Conservation (phyloP, 352 stramenopile species). For the Globisporangium spiculum region DNA sequence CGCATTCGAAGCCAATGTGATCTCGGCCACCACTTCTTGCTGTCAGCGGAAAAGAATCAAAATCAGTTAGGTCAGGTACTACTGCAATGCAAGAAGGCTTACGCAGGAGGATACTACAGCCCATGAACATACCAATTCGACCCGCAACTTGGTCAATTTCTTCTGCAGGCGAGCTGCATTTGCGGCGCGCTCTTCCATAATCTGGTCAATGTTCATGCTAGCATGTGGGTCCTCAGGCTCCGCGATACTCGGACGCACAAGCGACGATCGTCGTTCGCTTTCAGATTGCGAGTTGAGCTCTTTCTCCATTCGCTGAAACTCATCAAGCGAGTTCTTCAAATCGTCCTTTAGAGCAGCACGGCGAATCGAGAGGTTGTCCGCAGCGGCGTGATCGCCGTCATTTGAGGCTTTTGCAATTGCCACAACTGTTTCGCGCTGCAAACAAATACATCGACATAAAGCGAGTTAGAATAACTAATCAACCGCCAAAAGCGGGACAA, state of each 20-base stretch:
- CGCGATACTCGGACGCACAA: conserved; percentile 27
- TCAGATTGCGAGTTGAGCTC: conserved; percentile 38
- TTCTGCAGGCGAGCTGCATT: conserved; percentile 40
- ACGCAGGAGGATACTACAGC: not conserved
- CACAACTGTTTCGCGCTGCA: conserved; percentile 54
- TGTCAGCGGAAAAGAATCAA: conserved; percentile 9
- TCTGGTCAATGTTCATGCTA: conserved; percentile 43
- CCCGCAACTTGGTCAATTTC: conserved; percentile 43
- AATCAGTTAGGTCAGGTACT: not conserved
- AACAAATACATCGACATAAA: not conserved
- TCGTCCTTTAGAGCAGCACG: conserved; percentile 67
- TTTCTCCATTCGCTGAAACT: conserved; percentile 69
- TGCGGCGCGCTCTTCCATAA: conserved; percentile 38
- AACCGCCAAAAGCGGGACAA: not conserved
- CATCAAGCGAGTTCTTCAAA: conserved; percentile 58
- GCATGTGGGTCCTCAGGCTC: conserved; percentile 9
- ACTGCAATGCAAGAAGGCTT: not conserved
- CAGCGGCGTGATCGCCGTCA: conserved; percentile 49
- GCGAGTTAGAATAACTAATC: not conserved
- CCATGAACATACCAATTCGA: conserved; percentile 27
- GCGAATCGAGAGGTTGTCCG: conserved; percentile 63
- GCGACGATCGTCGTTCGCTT: conserved; percentile 22
- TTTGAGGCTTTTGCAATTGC: conserved; percentile 53
- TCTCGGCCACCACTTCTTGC: conserved; percentile 64
- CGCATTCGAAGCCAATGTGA: conserved; percentile 52